These are phyloP conservation scores for Botrytis sinoallii DNA, from an alignment of 2,329 filamentous ascomycete genomes.

Conservation along the genomic window DNA sequence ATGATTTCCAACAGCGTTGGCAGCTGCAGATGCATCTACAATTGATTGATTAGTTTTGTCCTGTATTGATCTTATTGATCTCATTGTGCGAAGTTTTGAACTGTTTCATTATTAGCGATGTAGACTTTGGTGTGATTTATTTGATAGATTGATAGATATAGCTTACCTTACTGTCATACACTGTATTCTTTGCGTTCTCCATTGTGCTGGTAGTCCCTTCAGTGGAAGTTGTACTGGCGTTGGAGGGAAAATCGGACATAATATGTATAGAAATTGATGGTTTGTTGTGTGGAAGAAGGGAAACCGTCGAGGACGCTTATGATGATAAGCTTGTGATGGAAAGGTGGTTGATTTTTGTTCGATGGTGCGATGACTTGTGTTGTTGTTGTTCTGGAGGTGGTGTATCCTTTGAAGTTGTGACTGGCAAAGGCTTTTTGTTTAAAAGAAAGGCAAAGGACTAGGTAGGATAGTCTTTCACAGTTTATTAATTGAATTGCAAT, in stretches of 20 bases:
- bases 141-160: not conserved
- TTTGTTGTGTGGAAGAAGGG: not conserved
- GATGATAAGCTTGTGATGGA: not conserved
- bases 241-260: constrained; percentile 19
- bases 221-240: constrained; percentile 5
- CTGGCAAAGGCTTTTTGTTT: not conserved
- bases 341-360: not conserved
- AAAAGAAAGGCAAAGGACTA: not conserved
- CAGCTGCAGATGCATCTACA: constrained; percentile 35
- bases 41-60: constrained; percentile 27
- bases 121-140: not conserved
- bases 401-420: not conserved
- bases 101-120: constrained; percentile 15
- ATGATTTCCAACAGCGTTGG: constrained; percentile 36
- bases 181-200: constrained; percentile 20
- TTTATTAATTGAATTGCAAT: not conserved
- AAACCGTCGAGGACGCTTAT: not conserved
- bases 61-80: not conserved
- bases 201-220: constrained; percentile 5
- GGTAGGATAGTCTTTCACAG: not conserved
- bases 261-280: not conserved
- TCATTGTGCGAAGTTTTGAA: constrained; percentile 1
- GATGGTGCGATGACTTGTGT: not conserved
- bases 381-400: not conserved
- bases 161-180: constrained; percentile 19